Conservation (phyloP, 179 eudicot genomes). For the Silene coronaria region DNA sequence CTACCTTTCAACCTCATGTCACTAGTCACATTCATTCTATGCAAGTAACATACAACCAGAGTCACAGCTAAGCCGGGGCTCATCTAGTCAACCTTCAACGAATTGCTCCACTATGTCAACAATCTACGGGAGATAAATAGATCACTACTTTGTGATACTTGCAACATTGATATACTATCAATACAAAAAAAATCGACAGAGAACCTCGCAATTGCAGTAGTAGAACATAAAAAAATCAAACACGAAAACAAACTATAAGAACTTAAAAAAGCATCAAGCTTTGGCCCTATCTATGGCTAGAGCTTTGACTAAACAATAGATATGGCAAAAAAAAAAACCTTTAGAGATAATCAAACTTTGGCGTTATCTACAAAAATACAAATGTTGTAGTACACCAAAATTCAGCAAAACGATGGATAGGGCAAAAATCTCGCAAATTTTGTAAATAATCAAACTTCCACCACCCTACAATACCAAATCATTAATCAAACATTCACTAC, state of each 20-base stretch:
- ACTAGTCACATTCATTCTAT: not conserved
- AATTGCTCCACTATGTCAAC: not conserved
- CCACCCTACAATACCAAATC: not conserved
- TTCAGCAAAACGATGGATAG: no score
- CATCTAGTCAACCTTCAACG: not conserved
- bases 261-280: no score
- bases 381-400: not conserved
- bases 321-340: no score
- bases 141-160: not conserved
- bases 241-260: no score
- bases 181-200: not conserved
- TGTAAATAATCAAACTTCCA: not conserved
- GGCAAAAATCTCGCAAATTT: not conserved
- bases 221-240: not conserved
- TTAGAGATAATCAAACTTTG: no score
- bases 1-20: not conserved
- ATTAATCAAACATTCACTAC: no score
- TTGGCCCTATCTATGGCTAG: no score
- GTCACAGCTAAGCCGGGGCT: not conserved
- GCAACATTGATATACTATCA: not conserved
- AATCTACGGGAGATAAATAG: not conserved
- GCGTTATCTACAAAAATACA: no score
- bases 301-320: no score
- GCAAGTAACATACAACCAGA: not conserved
- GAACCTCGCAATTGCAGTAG: not conserved